Evolutionary conservation across 179 eudicot genomes (phyloP), one percentile per base, ranked within the genome.

Genomic region (Corrigiola litoralis): DNA sequence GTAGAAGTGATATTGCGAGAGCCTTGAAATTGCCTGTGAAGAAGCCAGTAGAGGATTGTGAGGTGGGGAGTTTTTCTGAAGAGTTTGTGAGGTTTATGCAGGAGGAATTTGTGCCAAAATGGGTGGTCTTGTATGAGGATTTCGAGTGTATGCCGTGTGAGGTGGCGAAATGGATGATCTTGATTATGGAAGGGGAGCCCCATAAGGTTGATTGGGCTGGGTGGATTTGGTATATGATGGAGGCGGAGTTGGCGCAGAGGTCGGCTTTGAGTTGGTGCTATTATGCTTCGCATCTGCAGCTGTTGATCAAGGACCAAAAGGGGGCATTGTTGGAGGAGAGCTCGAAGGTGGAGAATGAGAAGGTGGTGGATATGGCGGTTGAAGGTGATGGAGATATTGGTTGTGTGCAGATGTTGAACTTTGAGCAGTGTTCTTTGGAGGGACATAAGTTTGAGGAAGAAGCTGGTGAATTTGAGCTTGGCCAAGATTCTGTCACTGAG

Each of bases 271-370:
- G 28, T 53, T 67, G 79, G 18, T 95, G 96, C 63, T 95, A 82
- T 51, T 95, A 95, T 46, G 96, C 97, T 0, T 83, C 96, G 0
- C 96, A 95, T 75, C 71, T 95, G 85, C 99, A 88, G 83, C 76
- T 51, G 57, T 72, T 86, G 82, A 82, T 94, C 1, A 90, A 75
- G 82, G 33, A 60, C 3, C 97, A 90, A 58, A 81, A 58, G 44
- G 79, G 61, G 60, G 77, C 51, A 18, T 6, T 80, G 49, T 68
- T 85, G 24, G 2, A 12, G 55, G 77, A 66, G 31, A 61, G 66
- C 52, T 49, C 55, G 3, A 33, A 29, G 61, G 41, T 42, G 57
- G 62, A n/a, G 3, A 32, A 13, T 12, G 5, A 34, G 16, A 61
- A 42, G 46, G 55, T 33, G 49, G 74, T 24, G 37, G 69, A 54